A percentile compares a stretch with the other conserved stretches of the same genome.
phyloP scores from a whole-genome alignment of 1,139 yeast genomes.

The Komagataea norvegica region DNA sequence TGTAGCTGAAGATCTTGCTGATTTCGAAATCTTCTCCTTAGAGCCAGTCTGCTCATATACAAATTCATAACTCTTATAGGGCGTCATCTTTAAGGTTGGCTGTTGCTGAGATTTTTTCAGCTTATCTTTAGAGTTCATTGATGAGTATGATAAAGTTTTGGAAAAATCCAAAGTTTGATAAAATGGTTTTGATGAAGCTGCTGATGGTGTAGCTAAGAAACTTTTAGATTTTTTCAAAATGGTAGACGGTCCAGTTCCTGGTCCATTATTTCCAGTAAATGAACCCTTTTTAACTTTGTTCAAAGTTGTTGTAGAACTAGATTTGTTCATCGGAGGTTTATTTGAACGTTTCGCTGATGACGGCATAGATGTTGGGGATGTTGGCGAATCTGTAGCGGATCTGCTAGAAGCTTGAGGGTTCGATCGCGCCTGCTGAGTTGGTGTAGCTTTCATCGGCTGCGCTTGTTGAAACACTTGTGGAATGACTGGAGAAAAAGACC shows the following conservation, averaged over 20 bases:
- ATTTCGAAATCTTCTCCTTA: slow-evolving; percentile 11
- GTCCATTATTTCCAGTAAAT: slow-evolving; percentile 3
- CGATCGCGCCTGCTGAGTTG: slow-evolving; percentile 1
- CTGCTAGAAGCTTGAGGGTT: neutral
- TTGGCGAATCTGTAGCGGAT: slow-evolving; percentile 7
- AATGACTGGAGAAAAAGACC: slow-evolving; percentile 1
- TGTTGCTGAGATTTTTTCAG: neutral
- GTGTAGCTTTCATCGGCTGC: neutral
- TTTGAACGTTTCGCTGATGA: slow-evolving; percentile 4
- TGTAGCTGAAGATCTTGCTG: slow-evolving; percentile 1
- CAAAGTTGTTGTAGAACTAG: slow-evolving; percentile 23
- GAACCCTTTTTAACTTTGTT: slow-evolving; percentile 19
- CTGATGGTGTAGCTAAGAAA: slow-evolving; percentile 14
- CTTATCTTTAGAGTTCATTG: too few relatives aligned
- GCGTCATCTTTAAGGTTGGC: slow-evolving; percentile 12
- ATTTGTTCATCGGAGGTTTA: slow-evolving; percentile 17
- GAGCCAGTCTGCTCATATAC: slow-evolving; percentile 20
- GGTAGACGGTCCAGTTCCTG: slow-evolving; percentile 5
- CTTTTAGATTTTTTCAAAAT: slow-evolving; percentile 23
- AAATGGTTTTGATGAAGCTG: slow-evolving; percentile 9
- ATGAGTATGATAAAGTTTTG: slow-evolving; percentile 10
- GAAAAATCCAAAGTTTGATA: slow-evolving; percentile 26
- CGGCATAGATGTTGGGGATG: slow-evolving; percentile 11
- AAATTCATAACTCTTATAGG: slow-evolving; percentile 23
- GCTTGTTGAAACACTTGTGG: neutral